Percentiles rank a stretch among this genome's conserved stretches.
phyloP scores from a whole-genome alignment of 2,329 filamentous ascomycete species.

The Ophiostoma sp. region DNA sequence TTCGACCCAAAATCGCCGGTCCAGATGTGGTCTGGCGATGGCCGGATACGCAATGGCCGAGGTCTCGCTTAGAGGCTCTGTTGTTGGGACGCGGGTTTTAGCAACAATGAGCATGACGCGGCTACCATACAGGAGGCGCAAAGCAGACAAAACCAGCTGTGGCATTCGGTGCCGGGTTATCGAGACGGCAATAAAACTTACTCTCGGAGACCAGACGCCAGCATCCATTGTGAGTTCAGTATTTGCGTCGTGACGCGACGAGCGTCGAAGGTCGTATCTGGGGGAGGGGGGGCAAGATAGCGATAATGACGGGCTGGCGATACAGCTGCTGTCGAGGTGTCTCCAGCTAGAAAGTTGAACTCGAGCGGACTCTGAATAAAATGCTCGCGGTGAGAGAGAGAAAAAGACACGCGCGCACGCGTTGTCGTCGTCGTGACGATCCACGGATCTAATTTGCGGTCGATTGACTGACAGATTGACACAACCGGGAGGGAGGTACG shows the following conservation, averaged over 20 bases:
- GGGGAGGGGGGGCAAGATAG: background rate
- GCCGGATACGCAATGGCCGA: conserved; percentile 16
- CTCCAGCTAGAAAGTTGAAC: background rate
- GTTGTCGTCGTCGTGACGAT: conserved; percentile 14
- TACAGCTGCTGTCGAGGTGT: background rate
- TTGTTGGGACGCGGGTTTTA: conserved; percentile 11
- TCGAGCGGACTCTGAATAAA: background rate
- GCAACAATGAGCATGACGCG: conserved; percentile 1
- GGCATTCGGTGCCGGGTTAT: background rate
- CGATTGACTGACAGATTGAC: background rate
- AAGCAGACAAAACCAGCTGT: background rate
- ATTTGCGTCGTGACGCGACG: conserved; percentile 20
- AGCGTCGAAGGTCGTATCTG: conserved; percentile 1
- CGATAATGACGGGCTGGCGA: background rate
- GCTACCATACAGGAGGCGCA: background rate
- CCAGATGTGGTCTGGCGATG: background rate
- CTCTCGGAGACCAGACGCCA: conserved; percentile 22
- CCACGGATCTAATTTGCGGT: conserved; percentile 2
- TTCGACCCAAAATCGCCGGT: background rate
- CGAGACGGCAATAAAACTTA: background rate
- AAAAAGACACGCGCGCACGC: background rate
- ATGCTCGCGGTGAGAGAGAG: background rate
- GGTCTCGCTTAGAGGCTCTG: conserved; percentile 26
- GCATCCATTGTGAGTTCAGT: conserved; percentile 26
- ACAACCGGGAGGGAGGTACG: conserved; percentile 2